phyloP scores from a whole-genome alignment of 345 rosid species.

The Euphorbia tirucalli region DNA sequence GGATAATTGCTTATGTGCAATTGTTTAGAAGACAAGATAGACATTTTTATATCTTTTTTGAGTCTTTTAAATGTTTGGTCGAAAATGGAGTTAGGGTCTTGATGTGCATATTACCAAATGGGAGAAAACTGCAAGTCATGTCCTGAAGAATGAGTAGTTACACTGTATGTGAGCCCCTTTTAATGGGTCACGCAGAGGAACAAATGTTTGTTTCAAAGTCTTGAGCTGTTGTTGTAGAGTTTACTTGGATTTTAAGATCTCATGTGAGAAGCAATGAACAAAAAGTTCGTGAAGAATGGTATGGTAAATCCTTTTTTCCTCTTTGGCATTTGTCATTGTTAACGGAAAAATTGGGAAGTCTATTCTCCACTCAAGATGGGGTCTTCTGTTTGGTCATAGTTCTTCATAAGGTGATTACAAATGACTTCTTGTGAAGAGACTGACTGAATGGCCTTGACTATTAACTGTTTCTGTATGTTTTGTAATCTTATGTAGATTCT shows the following conservation, averaged over 20 bases:
- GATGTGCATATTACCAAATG: not conserved
- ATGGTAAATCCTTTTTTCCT: no score
- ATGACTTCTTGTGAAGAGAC: not conserved
- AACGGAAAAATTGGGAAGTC: not conserved
- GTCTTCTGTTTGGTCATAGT: not conserved
- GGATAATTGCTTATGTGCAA: not conserved
- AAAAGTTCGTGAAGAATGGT: not conserved
- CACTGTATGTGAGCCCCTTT: not conserved
- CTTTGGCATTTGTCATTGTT: no score
- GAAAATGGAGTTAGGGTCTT: not conserved
- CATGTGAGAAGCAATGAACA: not conserved
- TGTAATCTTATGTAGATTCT: not conserved
- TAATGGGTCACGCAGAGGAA: not conserved
- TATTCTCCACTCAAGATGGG: not conserved
- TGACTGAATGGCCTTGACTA: not conserved
- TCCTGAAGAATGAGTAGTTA: not conserved
- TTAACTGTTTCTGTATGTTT: not conserved
- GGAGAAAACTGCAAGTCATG: not conserved
- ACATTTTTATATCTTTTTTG: not conserved
- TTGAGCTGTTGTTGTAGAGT: not conserved
- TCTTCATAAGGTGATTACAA: not conserved
- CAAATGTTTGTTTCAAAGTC: not conserved
- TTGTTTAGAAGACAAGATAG: not conserved
- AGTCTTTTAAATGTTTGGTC: not conserved
- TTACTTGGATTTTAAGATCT: not conserved